Base-by-base conservation (phyloP, 2,329 filamentous ascomycete genomes). In the Colletotrichum sp. region DNA sequence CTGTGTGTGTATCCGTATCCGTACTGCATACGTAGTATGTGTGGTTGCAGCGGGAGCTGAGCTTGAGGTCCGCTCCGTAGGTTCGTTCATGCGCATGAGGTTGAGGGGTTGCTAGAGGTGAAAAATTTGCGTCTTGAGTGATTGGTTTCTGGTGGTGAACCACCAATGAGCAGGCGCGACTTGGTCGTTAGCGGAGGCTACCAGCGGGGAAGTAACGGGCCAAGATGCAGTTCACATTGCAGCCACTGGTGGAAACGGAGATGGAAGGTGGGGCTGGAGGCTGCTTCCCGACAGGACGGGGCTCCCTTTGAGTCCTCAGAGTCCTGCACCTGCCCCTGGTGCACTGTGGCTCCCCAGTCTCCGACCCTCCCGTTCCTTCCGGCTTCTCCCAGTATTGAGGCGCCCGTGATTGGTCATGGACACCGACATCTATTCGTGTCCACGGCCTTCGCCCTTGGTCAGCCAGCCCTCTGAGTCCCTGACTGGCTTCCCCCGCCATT, bases 261-360 rank as follows among this genome's bases (percentile, higher is more conserved):
- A 28, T 62, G 68, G 70, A 52, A 52, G 44, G 44, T 52, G 44
- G 73, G 64, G 16, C 70, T 59, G 26, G 70, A 65, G 70, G 73
- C 70, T 52, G 73, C 70, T 68, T 73, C 73, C 70, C 73, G 73
- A 76, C 32, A 76, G 70, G 74, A 60, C 70, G 70, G 73, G 73
- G 52, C 32, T 30, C 62, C 18, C 36, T 39, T 57, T 32, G 21
- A 16, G 59, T 66, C 24, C 36, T 39, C 39, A 26, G 21, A 21
- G 59, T 66, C 57, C 60, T 74, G 44, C 63, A n/a, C 12, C 21
- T 21, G 62, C 34, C 30, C 49, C 52, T 63, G n/a, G 57, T 55
- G 21, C 34, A 44, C 30, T 34, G 67, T 65, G 72, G 72, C 32
- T 44, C 26, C 44, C 44, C n/a, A 21, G 44, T 26, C 69, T 62